Evolutionary conservation across 1,139 yeast genomes (phyloP), one percentile per base, ranked within the genome.

Genomic region (Candida neerlandica): DNA sequence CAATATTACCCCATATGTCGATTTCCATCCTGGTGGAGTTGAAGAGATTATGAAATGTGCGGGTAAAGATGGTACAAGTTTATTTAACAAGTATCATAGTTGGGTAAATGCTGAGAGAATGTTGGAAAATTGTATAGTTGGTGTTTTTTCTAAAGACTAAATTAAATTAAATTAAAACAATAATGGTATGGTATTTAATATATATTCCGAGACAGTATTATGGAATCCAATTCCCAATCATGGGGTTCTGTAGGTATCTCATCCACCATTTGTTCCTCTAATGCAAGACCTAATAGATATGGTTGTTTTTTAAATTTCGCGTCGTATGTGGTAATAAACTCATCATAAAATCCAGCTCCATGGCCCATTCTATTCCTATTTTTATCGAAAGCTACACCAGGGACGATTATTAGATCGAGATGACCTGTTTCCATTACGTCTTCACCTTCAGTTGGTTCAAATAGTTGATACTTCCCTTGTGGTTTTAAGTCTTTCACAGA

Each of bases 321-420:
- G n/a, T 59, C 46, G 59, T 84, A 84, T 41, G 84, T 70, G 35
- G 72, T 69, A 37, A 90, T 74, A 62, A 82, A 92, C 56, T 85
- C 89, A 64, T 94, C 98, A 65, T 94, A 94, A 65, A 81, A 91
- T 0, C 97, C 99, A 10, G 86, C 95, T 0, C 99, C 99, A 64
- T 91, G 96, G 0, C 98, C 99, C 48, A 94, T 65, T 50, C 99
- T 67, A 32, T 74, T 70, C 45, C 85, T 81, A 7, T 58, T 47
- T 1, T 52, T 57, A 2, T 86, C 77, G 63, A 89, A 92, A 1
- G 90, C 97, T 1, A 94, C 85, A 0, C 96, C 98, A 0, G 98
- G 99, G 0, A 94, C 73, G 2, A 94, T 67, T 7, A 94, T 71
- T 26, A 91, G 60, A 58, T 92, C 97, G 29, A 94, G 66, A 0